Percentiles rank a stretch among this genome's conserved stretches.
phyloP scores from a whole-genome alignment of 345 rosid species.

The Populus pruinosa region DNA sequence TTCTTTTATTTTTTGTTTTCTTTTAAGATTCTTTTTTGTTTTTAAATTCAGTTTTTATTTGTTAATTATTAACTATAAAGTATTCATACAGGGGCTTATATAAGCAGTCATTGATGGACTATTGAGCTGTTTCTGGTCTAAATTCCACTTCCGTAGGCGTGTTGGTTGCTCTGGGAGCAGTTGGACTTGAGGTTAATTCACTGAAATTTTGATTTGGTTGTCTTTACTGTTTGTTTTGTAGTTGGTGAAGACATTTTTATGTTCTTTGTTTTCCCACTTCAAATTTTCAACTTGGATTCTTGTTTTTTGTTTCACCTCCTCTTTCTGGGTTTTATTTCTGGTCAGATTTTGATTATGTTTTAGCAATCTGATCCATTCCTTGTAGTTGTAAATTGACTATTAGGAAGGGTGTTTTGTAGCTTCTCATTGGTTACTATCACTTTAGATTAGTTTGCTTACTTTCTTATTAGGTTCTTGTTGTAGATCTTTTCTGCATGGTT shows the following conservation, averaged over 20 bases:
- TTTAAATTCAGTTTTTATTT: not conserved
- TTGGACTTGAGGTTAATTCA: not conserved
- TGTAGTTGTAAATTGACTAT: not conserved
- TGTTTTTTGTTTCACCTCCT: not conserved
- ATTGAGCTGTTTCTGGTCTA: conserved; percentile 8
- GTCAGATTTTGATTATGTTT: not conserved
- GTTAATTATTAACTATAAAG: conserved; percentile 10
- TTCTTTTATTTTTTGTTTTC: not conserved
- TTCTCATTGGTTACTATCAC: not conserved
- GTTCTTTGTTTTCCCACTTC: not conserved
- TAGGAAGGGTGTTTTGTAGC: not conserved
- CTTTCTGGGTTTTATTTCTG: not conserved
- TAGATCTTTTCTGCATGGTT: not conserved
- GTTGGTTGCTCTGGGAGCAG: not conserved
- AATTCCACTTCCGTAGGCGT: conserved; percentile 10
- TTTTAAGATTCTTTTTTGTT: not conserved
- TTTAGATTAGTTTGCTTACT: not conserved
- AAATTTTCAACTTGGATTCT: not conserved
- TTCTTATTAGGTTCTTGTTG: not conserved
- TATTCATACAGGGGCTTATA: not conserved
- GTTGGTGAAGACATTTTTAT: not conserved
- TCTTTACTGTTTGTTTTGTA: not conserved
- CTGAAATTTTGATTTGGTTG: not conserved
- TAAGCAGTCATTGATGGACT: not conserved
- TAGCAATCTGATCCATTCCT: conserved; percentile 2